Conservation (phyloP, 148 eudicot genomes). For the Euryodendron excelsum region DNA sequence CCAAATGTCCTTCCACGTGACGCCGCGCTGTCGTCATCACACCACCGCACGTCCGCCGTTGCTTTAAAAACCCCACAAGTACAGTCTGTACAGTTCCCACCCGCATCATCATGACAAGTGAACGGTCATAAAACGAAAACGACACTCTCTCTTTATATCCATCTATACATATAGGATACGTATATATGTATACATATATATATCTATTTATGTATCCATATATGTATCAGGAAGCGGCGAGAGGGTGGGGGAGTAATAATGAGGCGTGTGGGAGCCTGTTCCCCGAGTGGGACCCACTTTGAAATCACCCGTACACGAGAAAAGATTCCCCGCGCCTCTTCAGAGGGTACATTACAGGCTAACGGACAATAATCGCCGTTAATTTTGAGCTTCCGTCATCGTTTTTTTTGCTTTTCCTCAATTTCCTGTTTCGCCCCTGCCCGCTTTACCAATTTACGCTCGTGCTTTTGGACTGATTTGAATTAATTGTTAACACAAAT, state of each 20-base stretch:
- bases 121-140: no score
- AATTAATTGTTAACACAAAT: not conserved
- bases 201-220: not conserved
- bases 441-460: not conserved
- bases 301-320: not conserved
- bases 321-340: slow-evolving; percentile 1
- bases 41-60: no score
- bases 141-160: no score
- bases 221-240: not conserved
- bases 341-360: not conserved
- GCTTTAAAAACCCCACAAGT: no score
- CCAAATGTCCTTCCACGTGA: not conserved
- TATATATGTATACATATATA: no score
- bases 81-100: no score
- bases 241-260: not conserved
- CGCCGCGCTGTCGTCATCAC: not conserved
- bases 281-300: slow-evolving; percentile 18
- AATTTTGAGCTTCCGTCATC: not conserved
- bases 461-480: not conserved
- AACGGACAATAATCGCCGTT: slow-evolving; percentile 26
- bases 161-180: no score
- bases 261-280: no score
- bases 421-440: not conserved
- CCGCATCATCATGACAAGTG: no score
- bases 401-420: not conserved